Evolutionary conservation across 768 basidiomycete species (phyloP), one percentile per base, ranked within the genome.

Genomic region (Brasilioporus rufonigricans): DNA sequence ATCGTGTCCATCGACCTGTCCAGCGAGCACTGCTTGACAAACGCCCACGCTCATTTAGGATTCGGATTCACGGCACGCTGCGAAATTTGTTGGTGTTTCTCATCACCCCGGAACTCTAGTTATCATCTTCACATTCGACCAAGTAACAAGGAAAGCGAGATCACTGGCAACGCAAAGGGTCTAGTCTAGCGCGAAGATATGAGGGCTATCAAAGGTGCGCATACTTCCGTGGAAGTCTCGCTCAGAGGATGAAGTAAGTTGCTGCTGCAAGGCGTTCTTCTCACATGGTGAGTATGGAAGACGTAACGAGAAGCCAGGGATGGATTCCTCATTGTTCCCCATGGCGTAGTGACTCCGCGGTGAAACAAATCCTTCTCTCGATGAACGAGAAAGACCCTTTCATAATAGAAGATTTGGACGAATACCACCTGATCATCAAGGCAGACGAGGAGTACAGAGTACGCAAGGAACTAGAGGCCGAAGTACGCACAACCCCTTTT

Each of bases 401-500:
- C 68, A 86, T 94, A 58, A 89, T 94, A 56, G 88, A 93, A 62
- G 92, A 94, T 63, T 69, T 94, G 24, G 92, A 93, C 65, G 89
- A 92, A 61, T 80, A 83, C 57, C 90, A 93, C 71, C 64, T 94
- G 2, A 83, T 93, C 50, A 87, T 93, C 68, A 89, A 88, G 63
- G 85, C 86, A 2, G 92, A 93, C 54, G 84, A 87, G 57, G 87
- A 93, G 66, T 87, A 84, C 61, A 74, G 83, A 24, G 86, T 93
- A 6, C 73, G 84, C 57, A 80, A 74, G 60, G 85, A 89, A 60
- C 75, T 93, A 31, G 91, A 92, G 65, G 69, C 79, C 13, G 89
- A 93, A 83, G 91, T 89, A 38, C 32, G 53, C 41, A 31, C n/a
- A n/a, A n/a, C 10, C 13, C 21, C 10, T 23, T 0, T 5, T 41